Percentiles rank a stretch among this genome's conserved stretches.
phyloP scores from a whole-genome alignment of 495 filamentous ascomycete species.

The Neurospora africana region DNA sequence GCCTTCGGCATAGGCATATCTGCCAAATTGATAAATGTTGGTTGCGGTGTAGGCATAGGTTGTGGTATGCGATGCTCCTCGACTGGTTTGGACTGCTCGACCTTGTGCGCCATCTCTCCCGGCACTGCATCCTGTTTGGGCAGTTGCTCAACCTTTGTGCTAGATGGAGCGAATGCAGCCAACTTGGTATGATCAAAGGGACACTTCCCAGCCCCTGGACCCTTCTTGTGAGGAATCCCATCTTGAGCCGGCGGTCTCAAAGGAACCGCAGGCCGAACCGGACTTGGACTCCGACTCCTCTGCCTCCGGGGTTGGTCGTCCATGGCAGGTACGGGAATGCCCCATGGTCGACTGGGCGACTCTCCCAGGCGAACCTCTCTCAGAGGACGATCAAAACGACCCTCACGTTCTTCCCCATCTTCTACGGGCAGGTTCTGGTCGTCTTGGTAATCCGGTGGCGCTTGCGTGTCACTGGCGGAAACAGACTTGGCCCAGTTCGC shows the following conservation, averaged over 20 bases:
- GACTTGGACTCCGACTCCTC: not conserved
- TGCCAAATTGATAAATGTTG: slow-evolving; percentile 30
- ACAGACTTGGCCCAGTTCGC: slow-evolving; percentile 74
- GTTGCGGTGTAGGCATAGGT: slow-evolving; percentile 15
- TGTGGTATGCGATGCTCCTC: slow-evolving; percentile 3
- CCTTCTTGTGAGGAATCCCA: slow-evolving; percentile 10
- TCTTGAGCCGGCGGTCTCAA: not conserved
- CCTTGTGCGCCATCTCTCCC: not conserved
- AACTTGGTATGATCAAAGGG: slow-evolving; percentile 39
- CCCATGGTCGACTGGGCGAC: slow-evolving; percentile 84
- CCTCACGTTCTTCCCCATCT: slow-evolving; percentile 39
- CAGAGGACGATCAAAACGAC: slow-evolving; percentile 68
- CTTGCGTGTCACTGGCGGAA: slow-evolving; percentile 35
- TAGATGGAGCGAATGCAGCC: slow-evolving; percentile 6
- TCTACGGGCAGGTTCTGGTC: slow-evolving; percentile 2
- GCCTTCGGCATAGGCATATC: slow-evolving; percentile 15
- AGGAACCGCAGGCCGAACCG: not conserved
- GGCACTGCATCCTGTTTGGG: slow-evolving; percentile 3
- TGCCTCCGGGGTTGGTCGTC: not conserved
- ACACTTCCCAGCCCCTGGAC: slow-evolving; percentile 23
- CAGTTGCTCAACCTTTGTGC: slow-evolving; percentile 15
- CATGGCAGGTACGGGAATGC: slow-evolving; percentile 59
- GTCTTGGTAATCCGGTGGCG: slow-evolving; percentile 21
- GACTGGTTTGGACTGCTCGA: slow-evolving; percentile 13
- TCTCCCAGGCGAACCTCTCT: slow-evolving; percentile 80